Base-by-base conservation (phyloP, 306 rosid genomes). In the Quercus parvula region DNA sequence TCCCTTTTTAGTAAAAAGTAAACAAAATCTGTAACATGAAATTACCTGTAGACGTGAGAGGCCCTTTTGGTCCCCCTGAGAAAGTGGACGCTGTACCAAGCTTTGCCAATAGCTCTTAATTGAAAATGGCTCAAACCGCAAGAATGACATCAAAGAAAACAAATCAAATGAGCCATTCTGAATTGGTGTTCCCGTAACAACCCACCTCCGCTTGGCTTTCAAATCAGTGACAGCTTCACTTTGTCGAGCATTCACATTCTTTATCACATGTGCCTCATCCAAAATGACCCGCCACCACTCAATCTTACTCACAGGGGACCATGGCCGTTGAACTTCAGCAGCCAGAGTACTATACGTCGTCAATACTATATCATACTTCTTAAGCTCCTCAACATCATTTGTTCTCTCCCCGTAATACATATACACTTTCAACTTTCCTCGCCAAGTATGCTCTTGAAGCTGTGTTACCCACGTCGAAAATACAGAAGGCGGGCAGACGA, bases 401-500 rank as follows among this genome's bases (percentile, higher is more conserved):
- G 93, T 87, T 85, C 97, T 85, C 6, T 91, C 93, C 22, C 93
- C 97, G 30, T 94, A 89, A 70, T 94, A 94, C 88, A 91, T 71
- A 31, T 82, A 90, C 20, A 91, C 84, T 89, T 78, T 91, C 87
- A 94, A 73, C 1, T 80, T 78, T 4, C 97, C 93, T 0, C 77
- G 78, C 25, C 22, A 56, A 27, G 93, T 91, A 77, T 94, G 97
- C 20, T 91, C 93, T 52, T 84, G 88, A 56, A 94, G 77, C 38
- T 94, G 91, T 0, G 82, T 49, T 44, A 90, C 79, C 98, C 98
- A 94, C 0, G 93, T 82, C 3, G 97, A 87, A 68, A 94, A 77
- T 5, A 90, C 98, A 31, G 97, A 88, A 79, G 95, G 88, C n/a
- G 95, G 91, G 77, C 98, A 94, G 77, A 94, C 97, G 51, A 94